Evolutionary conservation across 441 rosid genomes (phyloP).

Genomic region (Corymbia calophylla): DNA sequence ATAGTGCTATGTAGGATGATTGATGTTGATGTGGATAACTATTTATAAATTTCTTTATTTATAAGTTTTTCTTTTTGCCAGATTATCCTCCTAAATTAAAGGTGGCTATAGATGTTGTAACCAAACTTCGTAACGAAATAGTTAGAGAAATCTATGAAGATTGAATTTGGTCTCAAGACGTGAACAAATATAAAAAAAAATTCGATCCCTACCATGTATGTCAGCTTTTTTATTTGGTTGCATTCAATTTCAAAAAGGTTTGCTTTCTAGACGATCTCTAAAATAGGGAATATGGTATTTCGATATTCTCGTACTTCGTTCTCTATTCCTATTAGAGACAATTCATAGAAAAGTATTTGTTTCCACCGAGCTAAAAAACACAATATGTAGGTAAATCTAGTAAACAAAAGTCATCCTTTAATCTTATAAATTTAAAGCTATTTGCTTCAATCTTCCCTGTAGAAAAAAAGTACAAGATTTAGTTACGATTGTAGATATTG

Average conservation of each 20-base stretch:
- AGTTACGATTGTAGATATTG: background rate
- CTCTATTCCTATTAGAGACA: too few species aligned
- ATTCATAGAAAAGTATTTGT: background rate
- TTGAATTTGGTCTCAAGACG: background rate
- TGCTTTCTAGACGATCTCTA: background rate
- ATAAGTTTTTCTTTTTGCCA: too few species aligned
- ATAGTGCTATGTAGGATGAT: background rate
- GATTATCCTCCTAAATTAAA: accelerated
- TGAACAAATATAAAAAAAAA: background rate
- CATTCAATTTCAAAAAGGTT: background rate
- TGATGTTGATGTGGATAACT: too few species aligned
- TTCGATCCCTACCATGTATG: too few species aligned
- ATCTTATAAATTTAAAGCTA: background rate
- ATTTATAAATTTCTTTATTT: too few species aligned
- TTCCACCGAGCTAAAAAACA: background rate
- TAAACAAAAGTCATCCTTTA: background rate
- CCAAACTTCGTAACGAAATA: background rate
- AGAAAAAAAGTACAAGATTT: too few species aligned
- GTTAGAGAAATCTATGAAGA: background rate
- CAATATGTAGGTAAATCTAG: background rate
- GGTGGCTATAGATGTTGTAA: background rate
- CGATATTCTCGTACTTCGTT: background rate
- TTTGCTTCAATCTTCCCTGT: background rate
- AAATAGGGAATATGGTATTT: background rate
- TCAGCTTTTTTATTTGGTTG: background rate